A percentile compares a stretch with the other conserved stretches of the same genome.
These are phyloP conservation scores for Rhodamnia rubescens DNA, from an alignment of 345 rosid species.

Conservation along the genomic window DNA sequence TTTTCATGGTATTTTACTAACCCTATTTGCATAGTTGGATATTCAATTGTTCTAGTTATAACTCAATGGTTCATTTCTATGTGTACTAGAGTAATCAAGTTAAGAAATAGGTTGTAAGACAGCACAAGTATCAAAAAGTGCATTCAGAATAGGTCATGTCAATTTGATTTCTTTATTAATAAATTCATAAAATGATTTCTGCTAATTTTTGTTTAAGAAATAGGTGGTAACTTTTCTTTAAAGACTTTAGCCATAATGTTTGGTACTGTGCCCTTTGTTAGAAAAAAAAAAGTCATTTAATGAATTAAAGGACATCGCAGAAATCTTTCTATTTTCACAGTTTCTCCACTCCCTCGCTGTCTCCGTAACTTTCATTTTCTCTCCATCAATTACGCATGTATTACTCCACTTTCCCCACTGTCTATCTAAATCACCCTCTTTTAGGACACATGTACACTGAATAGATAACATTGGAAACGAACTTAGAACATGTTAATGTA, in stretches of 20 bases:
- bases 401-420: not conserved
- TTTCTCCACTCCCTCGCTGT: not conserved
- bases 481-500: not conserved
- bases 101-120: too few species aligned
- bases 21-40: not conserved
- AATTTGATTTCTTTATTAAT: not conserved
- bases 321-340: not conserved
- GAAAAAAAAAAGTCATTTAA: not conserved
- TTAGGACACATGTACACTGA: not conserved
- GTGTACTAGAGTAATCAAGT: too few species aligned
- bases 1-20: too few species aligned
- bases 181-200: not conserved
- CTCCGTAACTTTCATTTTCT: not conserved
- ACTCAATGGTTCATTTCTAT: too few species aligned
- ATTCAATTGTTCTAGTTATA: too few species aligned
- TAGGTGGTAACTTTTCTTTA: not conserved
- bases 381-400: not conserved
- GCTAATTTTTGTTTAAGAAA: not conserved
- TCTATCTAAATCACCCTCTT: not conserved
- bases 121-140: not conserved
- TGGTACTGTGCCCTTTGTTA: not conserved
- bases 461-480: not conserved
- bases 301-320: not conserved
- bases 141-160: not conserved
- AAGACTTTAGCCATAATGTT: not conserved